Percentiles rank a stretch among this genome's conserved stretches.
Evolutionary conservation across 148 eudicot genomes (phyloP).

Genomic region (Rhododendron williamsianum): DNA sequence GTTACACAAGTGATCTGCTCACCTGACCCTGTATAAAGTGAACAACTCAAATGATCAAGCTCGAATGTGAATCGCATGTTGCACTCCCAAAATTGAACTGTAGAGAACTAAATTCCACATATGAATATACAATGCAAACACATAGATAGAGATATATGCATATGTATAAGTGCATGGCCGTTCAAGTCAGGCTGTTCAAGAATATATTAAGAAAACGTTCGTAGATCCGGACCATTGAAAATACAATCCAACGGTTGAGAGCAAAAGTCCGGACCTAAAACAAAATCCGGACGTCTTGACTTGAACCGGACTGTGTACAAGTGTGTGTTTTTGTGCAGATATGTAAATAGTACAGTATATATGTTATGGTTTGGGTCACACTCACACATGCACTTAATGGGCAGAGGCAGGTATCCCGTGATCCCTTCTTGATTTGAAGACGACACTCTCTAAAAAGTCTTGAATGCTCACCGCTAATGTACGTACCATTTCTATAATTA

Average conservation of each 20-base stretch:
- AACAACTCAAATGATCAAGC: neutral
- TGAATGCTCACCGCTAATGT: neutral
- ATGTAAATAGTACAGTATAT: too few relatives aligned
- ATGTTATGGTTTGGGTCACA: neutral
- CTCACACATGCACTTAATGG: neutral
- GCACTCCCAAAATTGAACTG: neutral
- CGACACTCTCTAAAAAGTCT: neutral
- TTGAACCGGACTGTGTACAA: neutral
- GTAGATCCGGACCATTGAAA: too few relatives aligned
- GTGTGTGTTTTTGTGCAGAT: neutral
- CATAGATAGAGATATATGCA: neutral
- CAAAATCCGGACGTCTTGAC: too few relatives aligned
- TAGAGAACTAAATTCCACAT: neutral
- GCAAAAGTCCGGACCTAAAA: too few relatives aligned
- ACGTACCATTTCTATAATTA: neutral
- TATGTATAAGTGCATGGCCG: too few relatives aligned
- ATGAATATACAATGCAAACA: neutral
- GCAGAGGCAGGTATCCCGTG: neutral
- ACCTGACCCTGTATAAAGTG: neutral
- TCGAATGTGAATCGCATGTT: neutral
- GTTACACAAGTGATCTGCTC: neutral
- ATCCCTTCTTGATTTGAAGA: neutral
- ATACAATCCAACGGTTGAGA: too few relatives aligned
- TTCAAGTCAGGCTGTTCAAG: too few relatives aligned
- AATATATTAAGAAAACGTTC: too few relatives aligned